Conservation (phyloP, 208 protist genomes). For the Acanthamoeba polyphaga region DNA sequence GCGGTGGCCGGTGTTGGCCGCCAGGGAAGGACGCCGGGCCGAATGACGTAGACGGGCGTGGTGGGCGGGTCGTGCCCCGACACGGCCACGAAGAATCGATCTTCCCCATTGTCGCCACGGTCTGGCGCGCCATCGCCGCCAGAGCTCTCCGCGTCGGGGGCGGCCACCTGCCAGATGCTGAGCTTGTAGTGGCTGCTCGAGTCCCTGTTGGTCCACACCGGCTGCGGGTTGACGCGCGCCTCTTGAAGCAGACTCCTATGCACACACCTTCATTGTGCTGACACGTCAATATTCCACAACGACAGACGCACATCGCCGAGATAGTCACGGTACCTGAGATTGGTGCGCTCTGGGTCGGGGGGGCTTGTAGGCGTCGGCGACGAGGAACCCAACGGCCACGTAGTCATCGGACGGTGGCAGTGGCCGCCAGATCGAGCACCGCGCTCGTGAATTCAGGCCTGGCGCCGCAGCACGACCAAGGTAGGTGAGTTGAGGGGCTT, state of each 20-base stretch:
- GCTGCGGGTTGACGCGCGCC: slow-evolving; percentile 9
- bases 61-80: background rate
- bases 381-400: background rate
- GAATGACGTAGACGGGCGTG: background rate
- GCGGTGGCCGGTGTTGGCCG: background rate
- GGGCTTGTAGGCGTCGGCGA: background rate
- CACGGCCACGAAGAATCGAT: slow-evolving; percentile 23
- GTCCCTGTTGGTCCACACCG: slow-evolving; percentile 5
- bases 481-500: no score
- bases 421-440: slow-evolving; percentile 33
- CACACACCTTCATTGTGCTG: background rate
- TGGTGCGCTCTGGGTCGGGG: background rate
- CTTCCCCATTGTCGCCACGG: background rate
- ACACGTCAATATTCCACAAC: no score
- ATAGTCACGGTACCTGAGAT: background rate
- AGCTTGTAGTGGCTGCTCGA: slow-evolving; percentile 54
- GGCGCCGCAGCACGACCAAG: background rate
- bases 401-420: slow-evolving; percentile 52
- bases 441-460: background rate
- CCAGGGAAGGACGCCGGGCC: background rate
- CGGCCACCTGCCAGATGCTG: slow-evolving; percentile 4
- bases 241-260: background rate
- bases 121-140: background rate
- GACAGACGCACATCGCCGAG: no score
- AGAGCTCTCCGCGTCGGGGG: background rate